Evolutionary conservation across 352 stramenopile genomes (phyloP), one percentile per base, ranked within the genome.

Genomic region (Blastocystis hominis): DNA sequence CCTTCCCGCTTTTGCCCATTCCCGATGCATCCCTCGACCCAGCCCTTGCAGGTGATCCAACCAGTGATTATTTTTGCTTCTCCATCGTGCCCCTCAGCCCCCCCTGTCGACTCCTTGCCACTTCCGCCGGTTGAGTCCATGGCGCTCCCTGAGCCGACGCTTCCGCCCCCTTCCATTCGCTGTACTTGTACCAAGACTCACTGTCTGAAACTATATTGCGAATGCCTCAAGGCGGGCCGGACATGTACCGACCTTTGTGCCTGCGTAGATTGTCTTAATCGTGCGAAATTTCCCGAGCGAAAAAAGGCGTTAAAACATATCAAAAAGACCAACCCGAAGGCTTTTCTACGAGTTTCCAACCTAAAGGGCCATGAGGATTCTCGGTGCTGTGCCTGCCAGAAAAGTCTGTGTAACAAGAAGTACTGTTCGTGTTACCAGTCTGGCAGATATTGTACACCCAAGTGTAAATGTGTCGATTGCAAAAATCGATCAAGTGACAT

Each of bases 391-490:
- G 36, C 72, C 24, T 84, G 72, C 50, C 44, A 84, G 72, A 66
- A 68, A n/a, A 84, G 72, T 64, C 44, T 46, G 47, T 84, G 72
- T 30, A 84, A 84, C n/a, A 84, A 84, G 72, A 64, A 68, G 9
- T 84, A 84, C 72, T 84, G 72, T 68, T 84, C 72, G 42, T 84
- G 72, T 24, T 84, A 69, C 47, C 72, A 66, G 30, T 24, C 20
- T 69, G 72, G 72, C 47, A 36, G 55, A 47, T 66, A 66, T 53
- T 84, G 72, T 69, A 53, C 72, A 44, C 47, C 66, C 10, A 84
- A 66, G 20, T 84, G 72, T 68, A 59, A 66, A 53, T 84, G 72
- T 84, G 72, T 84, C 72, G 47, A 84, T 84, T 84, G 72, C 62
- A 36, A 64, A 68, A 84, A 84, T 66, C 44, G 72, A 84, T 50